phyloP scores from a whole-genome alignment of 805 yeast genomes.

The Henningerozyma blattae region DNA sequence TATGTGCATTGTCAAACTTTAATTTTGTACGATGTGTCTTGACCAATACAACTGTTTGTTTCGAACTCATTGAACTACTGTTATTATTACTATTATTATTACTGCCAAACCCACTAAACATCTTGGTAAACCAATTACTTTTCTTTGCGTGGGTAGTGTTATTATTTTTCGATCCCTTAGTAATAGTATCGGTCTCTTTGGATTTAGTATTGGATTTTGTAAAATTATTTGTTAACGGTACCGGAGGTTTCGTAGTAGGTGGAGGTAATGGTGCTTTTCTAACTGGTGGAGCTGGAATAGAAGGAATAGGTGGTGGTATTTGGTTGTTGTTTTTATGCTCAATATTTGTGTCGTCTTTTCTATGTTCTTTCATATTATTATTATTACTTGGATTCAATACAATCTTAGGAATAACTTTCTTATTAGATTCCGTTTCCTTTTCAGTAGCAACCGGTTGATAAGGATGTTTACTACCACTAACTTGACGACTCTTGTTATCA shows the following conservation, averaged over 20 bases:
- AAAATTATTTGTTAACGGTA: background rate
- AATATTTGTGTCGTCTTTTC: no score
- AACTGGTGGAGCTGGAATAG: background rate
- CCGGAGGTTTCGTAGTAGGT: background rate
- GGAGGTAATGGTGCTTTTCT: background rate
- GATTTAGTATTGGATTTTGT: background rate
- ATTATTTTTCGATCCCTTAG: background rate
- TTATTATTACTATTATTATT: conserved; percentile 1
- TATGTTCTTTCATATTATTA: no score
- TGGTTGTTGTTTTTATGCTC: no score
- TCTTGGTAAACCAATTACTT: conserved; percentile 17
- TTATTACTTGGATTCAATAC: background rate
- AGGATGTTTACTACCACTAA: background rate
- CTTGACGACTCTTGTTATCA: background rate
- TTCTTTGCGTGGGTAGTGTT: no score
- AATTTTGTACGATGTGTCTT: conserved; percentile 7
- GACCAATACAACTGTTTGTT: background rate
- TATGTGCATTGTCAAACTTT: conserved; percentile 20
- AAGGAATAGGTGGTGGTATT: no score
- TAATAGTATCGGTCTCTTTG: background rate
- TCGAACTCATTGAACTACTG: background rate
- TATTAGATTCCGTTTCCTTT: background rate
- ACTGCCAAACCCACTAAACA: conserved; percentile 12
- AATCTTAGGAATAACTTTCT: background rate
- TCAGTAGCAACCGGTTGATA: background rate